phyloP scores from a whole-genome alignment of 2,329 filamentous ascomycete genomes.

The Moelleriella libera region DNA sequence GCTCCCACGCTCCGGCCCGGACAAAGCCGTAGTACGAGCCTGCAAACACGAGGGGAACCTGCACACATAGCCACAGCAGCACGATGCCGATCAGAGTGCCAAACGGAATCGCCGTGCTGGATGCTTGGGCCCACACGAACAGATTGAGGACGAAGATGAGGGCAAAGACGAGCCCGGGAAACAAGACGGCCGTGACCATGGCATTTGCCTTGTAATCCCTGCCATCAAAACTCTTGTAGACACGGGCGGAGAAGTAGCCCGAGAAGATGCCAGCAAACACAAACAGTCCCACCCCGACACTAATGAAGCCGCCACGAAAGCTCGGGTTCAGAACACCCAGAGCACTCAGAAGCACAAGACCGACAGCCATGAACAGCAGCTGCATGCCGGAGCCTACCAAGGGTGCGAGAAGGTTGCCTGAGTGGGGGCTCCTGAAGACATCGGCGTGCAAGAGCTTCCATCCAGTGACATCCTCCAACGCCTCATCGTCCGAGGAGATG shows the following conservation, averaged over 20 bases:
- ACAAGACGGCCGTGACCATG: conserved; percentile 60
- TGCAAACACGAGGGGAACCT: conserved; percentile 70
- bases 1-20: conserved; percentile 55
- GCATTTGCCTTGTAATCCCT: conserved; percentile 63
- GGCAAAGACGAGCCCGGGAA: conserved; percentile 65
- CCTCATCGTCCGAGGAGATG: conserved; percentile 37
- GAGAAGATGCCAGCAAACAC: conserved; percentile 73
- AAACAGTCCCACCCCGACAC: conserved; percentile 70
- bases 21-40: conserved; percentile 68
- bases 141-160: conserved; percentile 70
- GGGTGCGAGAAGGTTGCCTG: conserved; percentile 62
- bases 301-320: conserved; percentile 81
- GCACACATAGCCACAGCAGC: conserved; percentile 70
- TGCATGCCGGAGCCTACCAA: conserved; percentile 78
- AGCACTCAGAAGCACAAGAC: conserved; percentile 58
- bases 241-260: conserved; percentile 71
- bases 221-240: conserved; percentile 75
- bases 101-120: conserved; percentile 76
- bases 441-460: conserved; percentile 87
- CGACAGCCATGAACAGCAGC: conserved; percentile 66
- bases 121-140: conserved; percentile 83
- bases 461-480: conserved; percentile 65
- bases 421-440: conserved; percentile 62
- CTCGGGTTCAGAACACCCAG: conserved; percentile 71
- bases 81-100: conserved; percentile 60